Conservation (phyloP, 2,329 filamentous ascomycete genomes). For the Aspergillus ruber region DNA sequence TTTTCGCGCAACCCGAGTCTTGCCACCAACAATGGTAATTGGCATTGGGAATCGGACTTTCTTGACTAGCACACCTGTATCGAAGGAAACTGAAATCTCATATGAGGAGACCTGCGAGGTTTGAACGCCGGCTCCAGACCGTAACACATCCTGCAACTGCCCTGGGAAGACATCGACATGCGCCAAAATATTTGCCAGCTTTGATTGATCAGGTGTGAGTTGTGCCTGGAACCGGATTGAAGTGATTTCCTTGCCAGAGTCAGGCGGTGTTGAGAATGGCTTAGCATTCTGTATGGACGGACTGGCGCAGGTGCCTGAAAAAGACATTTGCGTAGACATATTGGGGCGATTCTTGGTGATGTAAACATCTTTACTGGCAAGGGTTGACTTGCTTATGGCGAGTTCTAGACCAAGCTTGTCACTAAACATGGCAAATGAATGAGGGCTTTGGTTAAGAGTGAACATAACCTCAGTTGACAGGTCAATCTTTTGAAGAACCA, state of each 20-base stretch:
- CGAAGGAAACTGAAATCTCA: neutral
- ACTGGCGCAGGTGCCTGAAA: neutral
- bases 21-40: neutral
- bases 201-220: neutral
- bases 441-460: neutral
- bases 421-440: neutral
- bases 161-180: neutral
- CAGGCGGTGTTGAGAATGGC: neutral
- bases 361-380: constrained; percentile 16
- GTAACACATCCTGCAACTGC: neutral
- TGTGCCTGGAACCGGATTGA: neutral
- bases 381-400: constrained; percentile 11
- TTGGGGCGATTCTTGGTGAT: constrained; percentile 23
- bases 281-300: neutral
- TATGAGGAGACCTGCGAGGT: neutral
- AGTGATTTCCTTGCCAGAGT: no score
- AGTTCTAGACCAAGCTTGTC: constrained; percentile 12
- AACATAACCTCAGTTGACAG: neutral
- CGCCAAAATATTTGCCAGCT: neutral
- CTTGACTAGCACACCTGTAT: neutral
- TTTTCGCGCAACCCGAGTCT: neutral
- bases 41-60: neutral
- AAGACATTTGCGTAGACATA: constrained; percentile 4
- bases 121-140: neutral
- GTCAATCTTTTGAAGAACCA: neutral